Base-by-base conservation (phyloP, 805 yeast genomes). In the Groenewaldozyma tartarivorans region DNA sequence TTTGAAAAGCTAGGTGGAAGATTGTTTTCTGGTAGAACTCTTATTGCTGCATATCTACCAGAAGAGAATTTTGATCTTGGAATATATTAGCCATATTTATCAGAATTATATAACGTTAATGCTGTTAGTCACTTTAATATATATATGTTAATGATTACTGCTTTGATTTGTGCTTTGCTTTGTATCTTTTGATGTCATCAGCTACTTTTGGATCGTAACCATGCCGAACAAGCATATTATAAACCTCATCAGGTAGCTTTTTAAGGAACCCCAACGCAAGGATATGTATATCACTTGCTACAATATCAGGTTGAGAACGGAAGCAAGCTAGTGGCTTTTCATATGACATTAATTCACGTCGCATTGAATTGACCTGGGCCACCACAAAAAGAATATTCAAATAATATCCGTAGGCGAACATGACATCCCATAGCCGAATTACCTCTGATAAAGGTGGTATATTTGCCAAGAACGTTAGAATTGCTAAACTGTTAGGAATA, bases 351-450 rank as follows among this genome's bases (percentile, higher is more conserved):
- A 87, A 62, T 22, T 69, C 62, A 6, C 77, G 71, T 43, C 96
- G 66, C 44, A 81, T 78, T 33, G 80, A 65, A 3, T 83, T 76
- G 18, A 87, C 62, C 56, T 84, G 95, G 1, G 96, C 90, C 5
- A 86, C 84, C 2, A 87, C 75, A 49, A 86, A 81, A 30, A 88
- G 64, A 21, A 88, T 72, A 60, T 88, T 87, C 78, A 86, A 71
- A 54, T 88, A 95, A 16, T 82, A 75, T 0, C 96, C 96, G 53
- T 84, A 87, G 3, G 96, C 94, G 60, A 87, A 81, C 51, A 86
- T 62, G 49, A 87, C 82, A 57, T 87, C 96, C 96, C 96, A 87
- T 15, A 87, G 66, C 43, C 77, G 73, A 30, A 87, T 61, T 1
- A 83, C 82, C 47, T 87, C 85, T 24, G 66, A 63, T 35, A 88